Evolutionary conservation across 2,329 filamentous ascomycete genomes (phyloP), one percentile per base, ranked within the genome.

Genomic region (Fonsecaea pedrosoi): DNA sequence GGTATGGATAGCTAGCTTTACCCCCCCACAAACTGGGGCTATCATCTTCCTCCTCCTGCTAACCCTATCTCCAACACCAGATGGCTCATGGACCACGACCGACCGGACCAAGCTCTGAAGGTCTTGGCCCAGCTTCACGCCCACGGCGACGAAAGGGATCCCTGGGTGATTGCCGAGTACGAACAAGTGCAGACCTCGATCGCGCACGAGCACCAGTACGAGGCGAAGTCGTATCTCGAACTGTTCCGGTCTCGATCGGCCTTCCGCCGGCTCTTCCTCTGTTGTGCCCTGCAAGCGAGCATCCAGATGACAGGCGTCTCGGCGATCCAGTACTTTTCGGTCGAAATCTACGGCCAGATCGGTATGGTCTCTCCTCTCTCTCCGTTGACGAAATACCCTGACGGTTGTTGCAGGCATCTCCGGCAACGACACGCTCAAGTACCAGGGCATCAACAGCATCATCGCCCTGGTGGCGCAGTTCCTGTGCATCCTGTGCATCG

Each of bases 221-320:
- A 87, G 69, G 90, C 90, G 5, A 90, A 90, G 78, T 90, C 86
- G 1, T 92, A 91, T 77, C 69, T 76, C 5, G 90, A 93, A 73
- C 83, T 93, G 0, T 91, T 92, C 78, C 87, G 75, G 10, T 85
- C 86, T 73, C 83, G 81, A 73, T 87, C 89, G 1, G 88, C 85
- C 40, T 91, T 92, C 82, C 88, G 90, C 35, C 86, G 91, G 15
- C 82, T 93, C 5, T 88, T 92, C 75, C 82, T 93, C 9, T 89
- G 88, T 38, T 87, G 85, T 72, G 83, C 90, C 0, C 79, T 92
- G 1, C 91, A 93, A 75, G 90, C 88, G 0, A 87, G 86, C 0
- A 83, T 89, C 2, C 91, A 93, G 76, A 92, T 94, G 89, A 93
- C 90, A 0, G 91, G 90, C 70, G 89, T 90, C 0, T 86, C 84